These are phyloP conservation scores for Vitis hybrid DNA, from an alignment of 177 flowering plant genomes.

Conservation along the genomic window DNA sequence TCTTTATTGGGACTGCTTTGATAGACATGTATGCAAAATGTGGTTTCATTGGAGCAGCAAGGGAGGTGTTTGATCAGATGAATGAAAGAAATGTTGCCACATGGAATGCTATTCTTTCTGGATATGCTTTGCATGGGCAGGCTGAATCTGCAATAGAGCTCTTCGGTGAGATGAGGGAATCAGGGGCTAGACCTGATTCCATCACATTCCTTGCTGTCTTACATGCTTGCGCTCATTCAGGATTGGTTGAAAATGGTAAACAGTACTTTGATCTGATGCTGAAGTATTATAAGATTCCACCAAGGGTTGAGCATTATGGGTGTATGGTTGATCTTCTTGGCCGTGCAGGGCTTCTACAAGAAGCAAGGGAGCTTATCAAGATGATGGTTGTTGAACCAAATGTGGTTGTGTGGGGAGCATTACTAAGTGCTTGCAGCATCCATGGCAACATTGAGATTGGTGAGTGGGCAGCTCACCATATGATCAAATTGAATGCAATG, in stretches of 20 bases:
- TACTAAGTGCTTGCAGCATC: constrained; percentile 40
- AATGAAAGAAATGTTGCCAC: constrained; percentile 22
- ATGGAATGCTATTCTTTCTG: constrained; percentile 43
- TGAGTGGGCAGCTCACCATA: constrained; percentile 26
- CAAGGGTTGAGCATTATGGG: constrained; percentile 35
- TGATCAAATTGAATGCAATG: constrained; percentile 27
- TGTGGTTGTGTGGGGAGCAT: constrained; percentile 37
- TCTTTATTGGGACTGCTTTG: constrained; percentile 27
- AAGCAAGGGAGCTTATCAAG: constrained; percentile 31
- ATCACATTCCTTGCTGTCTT: constrained; percentile 32
- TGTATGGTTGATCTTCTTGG: constrained; percentile 44
- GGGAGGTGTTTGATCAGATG: constrained; percentile 26
- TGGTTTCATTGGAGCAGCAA: constrained; percentile 31
- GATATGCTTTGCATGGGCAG: constrained; percentile 34
- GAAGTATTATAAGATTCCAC: constrained; percentile 22
- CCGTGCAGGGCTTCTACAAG: constrained; percentile 34
- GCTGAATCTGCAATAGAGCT: constrained; percentile 24
- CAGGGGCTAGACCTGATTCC: constrained; percentile 27
- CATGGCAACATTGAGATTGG: constrained; percentile 32
- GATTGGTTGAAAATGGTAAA: constrained; percentile 37
- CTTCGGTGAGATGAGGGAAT: constrained; percentile 22
- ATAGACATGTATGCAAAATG: constrained; percentile 40
- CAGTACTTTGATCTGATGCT: constrained; percentile 22
- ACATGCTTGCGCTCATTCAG: constrained; percentile 35
- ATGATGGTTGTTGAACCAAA: constrained; percentile 34